These are phyloP conservation scores for Crucibulum laeve DNA, from an alignment of 768 basidiomycete genomes.

Conservation along the genomic window DNA sequence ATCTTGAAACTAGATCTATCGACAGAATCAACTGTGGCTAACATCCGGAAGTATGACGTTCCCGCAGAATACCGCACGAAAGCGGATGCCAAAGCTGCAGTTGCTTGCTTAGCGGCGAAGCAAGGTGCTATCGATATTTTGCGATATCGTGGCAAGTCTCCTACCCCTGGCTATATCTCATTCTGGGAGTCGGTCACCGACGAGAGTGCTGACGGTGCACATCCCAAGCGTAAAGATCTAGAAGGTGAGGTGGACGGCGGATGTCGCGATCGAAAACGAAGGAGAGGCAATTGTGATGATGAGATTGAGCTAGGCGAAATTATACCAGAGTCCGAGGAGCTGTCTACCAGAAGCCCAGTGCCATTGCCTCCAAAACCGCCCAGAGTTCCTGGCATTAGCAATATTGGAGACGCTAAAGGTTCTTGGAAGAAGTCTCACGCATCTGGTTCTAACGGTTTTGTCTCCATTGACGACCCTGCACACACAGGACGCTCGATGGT, in stretches of 20 bases:
- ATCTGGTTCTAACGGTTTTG: no score
- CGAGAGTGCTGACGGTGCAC: slow-evolving; percentile 18
- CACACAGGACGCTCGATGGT: no score
- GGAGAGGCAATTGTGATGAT: no score
- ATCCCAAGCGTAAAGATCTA: slow-evolving; percentile 37
- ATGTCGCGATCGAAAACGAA: no score
- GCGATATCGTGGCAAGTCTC: slow-evolving; percentile 42
- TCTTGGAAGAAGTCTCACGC: no score
- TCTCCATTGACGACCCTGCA: no score
- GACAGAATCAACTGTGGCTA: slow-evolving; percentile 20
- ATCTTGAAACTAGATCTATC: slow-evolving; percentile 39
- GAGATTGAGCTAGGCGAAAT: no score
- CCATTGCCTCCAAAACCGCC: no score
- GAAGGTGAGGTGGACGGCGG: not conserved
- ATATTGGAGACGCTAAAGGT: no score
- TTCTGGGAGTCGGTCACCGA: slow-evolving; percentile 25
- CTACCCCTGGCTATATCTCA: slow-evolving; percentile 36
- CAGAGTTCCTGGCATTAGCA: no score
- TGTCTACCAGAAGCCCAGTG: no score
- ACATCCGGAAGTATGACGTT: slow-evolving; percentile 40
- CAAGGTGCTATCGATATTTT: slow-evolving; percentile 57
- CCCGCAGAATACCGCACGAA: slow-evolving; percentile 50
- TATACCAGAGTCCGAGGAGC: no score
- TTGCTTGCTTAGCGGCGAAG: slow-evolving; percentile 45
- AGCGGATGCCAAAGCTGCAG: slow-evolving; percentile 60